A percentile compares a stretch with the other conserved stretches of the same genome.
phyloP scores from a whole-genome alignment of 352 stramenopile genomes.

The Elongisporangium senticosum region DNA sequence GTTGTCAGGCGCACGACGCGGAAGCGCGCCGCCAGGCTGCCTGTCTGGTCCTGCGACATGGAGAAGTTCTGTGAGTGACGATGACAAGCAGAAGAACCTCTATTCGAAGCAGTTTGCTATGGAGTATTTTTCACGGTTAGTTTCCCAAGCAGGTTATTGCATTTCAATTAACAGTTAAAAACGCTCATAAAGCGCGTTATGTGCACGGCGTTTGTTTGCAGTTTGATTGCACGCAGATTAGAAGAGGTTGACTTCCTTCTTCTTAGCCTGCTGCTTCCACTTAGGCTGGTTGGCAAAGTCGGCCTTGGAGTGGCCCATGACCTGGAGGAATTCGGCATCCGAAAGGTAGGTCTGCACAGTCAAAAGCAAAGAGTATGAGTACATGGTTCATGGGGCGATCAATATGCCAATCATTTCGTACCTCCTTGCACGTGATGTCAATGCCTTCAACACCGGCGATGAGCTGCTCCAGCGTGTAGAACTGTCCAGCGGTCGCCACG shows the following conservation, averaged over 20 bases:
- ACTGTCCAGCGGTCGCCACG: slow-evolving; percentile 23
- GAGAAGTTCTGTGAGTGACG: not conserved
- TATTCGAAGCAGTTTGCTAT: too few relatives aligned
- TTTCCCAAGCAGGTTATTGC: not conserved
- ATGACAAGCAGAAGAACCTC: not conserved
- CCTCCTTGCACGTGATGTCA: slow-evolving; percentile 69
- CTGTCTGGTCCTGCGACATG: not conserved
- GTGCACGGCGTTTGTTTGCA: not conserved
- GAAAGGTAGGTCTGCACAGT: slow-evolving; percentile 54
- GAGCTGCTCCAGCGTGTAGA: slow-evolving; percentile 61
- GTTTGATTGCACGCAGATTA: slow-evolving; percentile 22
- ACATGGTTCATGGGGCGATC: not conserved
- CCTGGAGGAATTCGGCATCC: slow-evolving; percentile 68
- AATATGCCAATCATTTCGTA: slow-evolving; percentile 12
- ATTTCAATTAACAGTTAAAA: not conserved
- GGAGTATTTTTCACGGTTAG: too few relatives aligned
- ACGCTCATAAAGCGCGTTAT: not conserved
- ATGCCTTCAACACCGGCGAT: slow-evolving; percentile 72
- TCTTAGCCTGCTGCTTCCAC: slow-evolving; percentile 86
- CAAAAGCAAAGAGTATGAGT: slow-evolving; percentile 1
- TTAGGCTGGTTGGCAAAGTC: slow-evolving; percentile 70
- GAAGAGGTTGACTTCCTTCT: slow-evolving; percentile 85
- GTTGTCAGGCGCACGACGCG: slow-evolving; percentile 43
- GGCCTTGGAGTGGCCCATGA: slow-evolving; percentile 56
- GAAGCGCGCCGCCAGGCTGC: slow-evolving; percentile 8